Conservation (phyloP, 352 stramenopile genomes). For the Pythium sp. region DNA sequence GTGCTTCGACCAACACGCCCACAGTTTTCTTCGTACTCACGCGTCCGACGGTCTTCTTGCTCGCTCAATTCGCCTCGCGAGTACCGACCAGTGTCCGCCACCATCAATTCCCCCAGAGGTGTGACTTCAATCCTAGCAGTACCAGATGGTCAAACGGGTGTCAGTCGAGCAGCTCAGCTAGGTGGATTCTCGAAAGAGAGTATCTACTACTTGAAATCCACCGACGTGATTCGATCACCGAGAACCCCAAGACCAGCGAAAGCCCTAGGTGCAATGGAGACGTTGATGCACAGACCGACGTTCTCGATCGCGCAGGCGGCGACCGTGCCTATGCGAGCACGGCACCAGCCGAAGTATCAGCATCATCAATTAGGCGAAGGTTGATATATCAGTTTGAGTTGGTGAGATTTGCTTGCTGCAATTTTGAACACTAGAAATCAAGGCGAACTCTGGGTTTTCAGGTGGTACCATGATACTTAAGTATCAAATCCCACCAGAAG, state of each 20-base stretch:
- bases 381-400: neutral
- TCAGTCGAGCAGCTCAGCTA: neutral
- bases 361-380: neutral
- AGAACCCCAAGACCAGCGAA: neutral
- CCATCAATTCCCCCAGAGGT: neutral
- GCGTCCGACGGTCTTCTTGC: neutral
- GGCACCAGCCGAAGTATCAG: neutral
- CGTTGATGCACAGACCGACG: conserved; percentile 17
- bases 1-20: conserved; percentile 10
- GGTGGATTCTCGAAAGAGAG: neutral
- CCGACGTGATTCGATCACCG: neutral
- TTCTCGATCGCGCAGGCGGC: conserved; percentile 14
- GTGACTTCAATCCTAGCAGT: neutral
- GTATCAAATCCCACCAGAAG: no score
- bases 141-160: neutral
- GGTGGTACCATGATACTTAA: no score
- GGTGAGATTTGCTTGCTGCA: neutral
- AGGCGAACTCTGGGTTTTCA: no score
- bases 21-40: neutral
- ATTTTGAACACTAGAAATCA: no score
- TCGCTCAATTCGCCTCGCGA: neutral
- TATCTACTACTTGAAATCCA: neutral
- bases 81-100: neutral
- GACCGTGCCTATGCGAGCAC: conserved; percentile 3
- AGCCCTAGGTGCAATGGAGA: conserved; percentile 12